Evolutionary conservation across 306 rosid genomes (phyloP), one percentile per base, ranked within the genome.

Genomic region (Sesbania bispinosa): DNA sequence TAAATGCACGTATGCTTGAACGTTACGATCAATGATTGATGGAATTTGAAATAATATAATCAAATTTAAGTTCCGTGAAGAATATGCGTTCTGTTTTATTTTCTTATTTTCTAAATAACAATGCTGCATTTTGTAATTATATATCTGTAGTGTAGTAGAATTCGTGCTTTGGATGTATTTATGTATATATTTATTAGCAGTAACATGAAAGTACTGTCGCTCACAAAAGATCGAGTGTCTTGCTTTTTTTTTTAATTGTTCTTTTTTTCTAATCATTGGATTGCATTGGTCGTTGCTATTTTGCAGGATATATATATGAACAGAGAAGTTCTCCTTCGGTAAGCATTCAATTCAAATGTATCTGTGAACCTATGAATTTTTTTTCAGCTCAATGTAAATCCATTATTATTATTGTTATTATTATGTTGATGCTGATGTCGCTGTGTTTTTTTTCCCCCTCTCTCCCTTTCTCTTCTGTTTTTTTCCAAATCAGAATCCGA

Each of bases 231-330:
- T 63, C 7, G 11, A 24, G 53, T 57, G 20, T 62, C 24, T 46
- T 8, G n/a, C 4, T 26, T 42, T 27, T 42, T 41, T 57, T n/a
- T n/a, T n/a, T n/a, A n/a, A n/a, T n/a, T 51, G 39, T 43, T 39
- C 29, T 42, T 41, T 35, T 35, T 41, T 52, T 18, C 57, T 26
- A 10, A 66, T n/a, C 10, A 10, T 2, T n/a, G 20, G 48, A 42
- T 51, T 47, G 39, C 73, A 27, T 13, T n/a, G 45, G 13, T 33
- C 7, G 10, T 45, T 71, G 45, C 10, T 24, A 27, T 74, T 47
- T 50, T 72, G 88, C 95, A 94, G 98, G 96, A 36, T 88, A 82
- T 80, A 66, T 68, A 42, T 87, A 88, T 58, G 95, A 94, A 55
- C 88, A 80, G 61, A 89, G 71, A 74, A 82, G 53, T 73, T 68